These are phyloP conservation scores for Byssothecium circinans DNA, from an alignment of 2,329 filamentous ascomycete species.

Conservation along the genomic window DNA sequence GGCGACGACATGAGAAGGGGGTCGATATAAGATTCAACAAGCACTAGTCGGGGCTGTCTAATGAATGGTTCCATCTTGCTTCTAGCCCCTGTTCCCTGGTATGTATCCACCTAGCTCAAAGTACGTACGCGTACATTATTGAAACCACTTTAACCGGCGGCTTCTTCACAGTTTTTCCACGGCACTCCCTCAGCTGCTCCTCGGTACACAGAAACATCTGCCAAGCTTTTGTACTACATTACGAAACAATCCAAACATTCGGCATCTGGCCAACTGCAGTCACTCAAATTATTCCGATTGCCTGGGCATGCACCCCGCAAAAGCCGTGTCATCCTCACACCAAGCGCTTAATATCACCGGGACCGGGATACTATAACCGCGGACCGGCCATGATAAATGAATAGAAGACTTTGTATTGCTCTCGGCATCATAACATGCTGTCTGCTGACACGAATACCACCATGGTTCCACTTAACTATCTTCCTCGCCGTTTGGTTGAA, in stretches of 20 bases:
- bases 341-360: constrained; percentile 9
- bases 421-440: constrained; percentile 1
- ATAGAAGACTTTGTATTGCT: constrained; percentile 9
- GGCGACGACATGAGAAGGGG: too few relatives aligned
- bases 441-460: constrained; percentile 11
- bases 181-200: too few relatives aligned
- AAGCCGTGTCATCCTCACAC: constrained; percentile 7
- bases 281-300: not conserved
- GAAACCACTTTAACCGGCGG: too few relatives aligned
- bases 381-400: constrained; percentile 17
- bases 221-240: not conserved
- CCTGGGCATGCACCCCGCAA: constrained; percentile 9
- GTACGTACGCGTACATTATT: too few relatives aligned
- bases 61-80: too few relatives aligned
- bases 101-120: too few relatives aligned
- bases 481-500: constrained; percentile 9
- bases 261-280: not conserved
- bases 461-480: not conserved
- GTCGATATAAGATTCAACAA: too few relatives aligned
- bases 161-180: too few relatives aligned
- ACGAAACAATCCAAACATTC: not conserved
- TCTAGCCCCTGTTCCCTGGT: too few relatives aligned
- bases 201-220: too few relatives aligned
- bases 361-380: constrained; percentile 14
- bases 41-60: too few relatives aligned